Percentiles rank a stretch among this genome's conserved stretches.
Evolutionary conservation across 108 stramenopile genomes (phyloP).

Genomic region (Phaeodactylum tricornutum): DNA sequence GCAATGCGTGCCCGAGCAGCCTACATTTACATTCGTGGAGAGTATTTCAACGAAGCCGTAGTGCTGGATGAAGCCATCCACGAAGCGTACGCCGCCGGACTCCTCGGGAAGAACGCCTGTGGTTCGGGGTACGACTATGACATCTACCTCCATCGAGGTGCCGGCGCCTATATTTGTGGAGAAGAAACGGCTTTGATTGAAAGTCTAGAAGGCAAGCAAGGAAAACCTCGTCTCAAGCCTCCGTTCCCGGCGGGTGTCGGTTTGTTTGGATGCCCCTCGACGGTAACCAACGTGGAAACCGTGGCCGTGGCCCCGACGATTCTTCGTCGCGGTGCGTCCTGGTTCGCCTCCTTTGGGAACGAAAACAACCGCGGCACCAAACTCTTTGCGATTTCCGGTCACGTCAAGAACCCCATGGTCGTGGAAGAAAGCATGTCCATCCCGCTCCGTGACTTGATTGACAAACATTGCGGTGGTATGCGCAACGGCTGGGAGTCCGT

Average conservation of each 20-base stretch:
- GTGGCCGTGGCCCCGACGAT: slow-evolving; percentile 98
- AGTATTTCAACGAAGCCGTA: slow-evolving; percentile 99
- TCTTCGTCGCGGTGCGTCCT: slow-evolving; percentile 91
- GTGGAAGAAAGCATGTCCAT: slow-evolving; percentile 99
- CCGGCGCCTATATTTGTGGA: slow-evolving; percentile 99
- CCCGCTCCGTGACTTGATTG: slow-evolving; percentile 94
- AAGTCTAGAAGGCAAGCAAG: slow-evolving; percentile 91
- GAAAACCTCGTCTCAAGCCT: slow-evolving; percentile 98
- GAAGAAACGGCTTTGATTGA: slow-evolving; percentile 99
- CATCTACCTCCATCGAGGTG: slow-evolving; percentile 98
- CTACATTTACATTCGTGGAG: slow-evolving; percentile 99
- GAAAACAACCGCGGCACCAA: slow-evolving; percentile 97
- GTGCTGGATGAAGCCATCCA: slow-evolving; percentile 99
- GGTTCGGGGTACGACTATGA: slow-evolving; percentile 99
- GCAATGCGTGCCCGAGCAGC: slow-evolving; percentile 99
- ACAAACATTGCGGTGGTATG: slow-evolving; percentile 99
- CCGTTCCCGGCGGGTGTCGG: slow-evolving; percentile 99
- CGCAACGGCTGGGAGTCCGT: slow-evolving; percentile 98
- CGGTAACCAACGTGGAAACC: slow-evolving; percentile 99
- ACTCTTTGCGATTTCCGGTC: slow-evolving; percentile 97
- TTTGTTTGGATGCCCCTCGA: slow-evolving; percentile 97
- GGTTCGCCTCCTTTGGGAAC: slow-evolving; percentile 97
- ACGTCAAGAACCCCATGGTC: slow-evolving; percentile 98
- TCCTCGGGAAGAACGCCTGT: slow-evolving; percentile 95
- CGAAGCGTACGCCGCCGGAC: slow-evolving; percentile 94